Evolutionary conservation across 179 eudicot species (phyloP), one percentile per base, ranked within the genome.

Genomic region (Carnegiea gigantea): DNA sequence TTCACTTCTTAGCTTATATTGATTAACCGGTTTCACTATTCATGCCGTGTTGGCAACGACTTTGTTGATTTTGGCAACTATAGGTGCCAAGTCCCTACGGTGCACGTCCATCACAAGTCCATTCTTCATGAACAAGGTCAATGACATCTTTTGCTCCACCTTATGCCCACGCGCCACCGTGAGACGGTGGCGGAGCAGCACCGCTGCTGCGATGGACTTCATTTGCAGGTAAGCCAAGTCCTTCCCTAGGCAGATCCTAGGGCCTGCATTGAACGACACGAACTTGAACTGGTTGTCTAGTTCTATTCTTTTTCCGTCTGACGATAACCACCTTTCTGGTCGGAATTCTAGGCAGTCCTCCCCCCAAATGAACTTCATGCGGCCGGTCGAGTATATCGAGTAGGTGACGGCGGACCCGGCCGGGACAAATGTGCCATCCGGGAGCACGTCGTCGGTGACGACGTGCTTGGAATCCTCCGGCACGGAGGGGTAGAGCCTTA

Each of bases 381-480:
- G 80, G 0, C 94, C 94, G 0, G 83, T 57, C 0, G 94, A 91
- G 78, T 91, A 90, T 48, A 91, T 91, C 0, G 94, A 91, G 64
- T 91, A 91, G 1, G 94, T 91, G 26, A 91, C 40, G 5, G 92
- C 81, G 0, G 94, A 90, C 0, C 93, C 94, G 0, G 92, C 89
- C 15, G 94, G 91, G 6, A 91, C 93, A 44, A 86, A 88, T 0
- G 94, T 91, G 9, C 94, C 94, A 33, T 91, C 91, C 0, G 94
- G 94, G n/a, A 91, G 78, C 6, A 87, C 83, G 60, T 90, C 93
- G 30, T 90, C 89, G 0, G 85, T 64, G 9, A 87, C 44, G 4
- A 81, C 94, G 15, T 91, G 92, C 49, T 91, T 91, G 0, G 94
- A 91, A 71, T 91, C 94, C 67, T 90, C 91, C 0, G 93, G 93